Conservation (phyloP, 371 early-diverging fungal genomes). For the Mucor racemosus region DNA sequence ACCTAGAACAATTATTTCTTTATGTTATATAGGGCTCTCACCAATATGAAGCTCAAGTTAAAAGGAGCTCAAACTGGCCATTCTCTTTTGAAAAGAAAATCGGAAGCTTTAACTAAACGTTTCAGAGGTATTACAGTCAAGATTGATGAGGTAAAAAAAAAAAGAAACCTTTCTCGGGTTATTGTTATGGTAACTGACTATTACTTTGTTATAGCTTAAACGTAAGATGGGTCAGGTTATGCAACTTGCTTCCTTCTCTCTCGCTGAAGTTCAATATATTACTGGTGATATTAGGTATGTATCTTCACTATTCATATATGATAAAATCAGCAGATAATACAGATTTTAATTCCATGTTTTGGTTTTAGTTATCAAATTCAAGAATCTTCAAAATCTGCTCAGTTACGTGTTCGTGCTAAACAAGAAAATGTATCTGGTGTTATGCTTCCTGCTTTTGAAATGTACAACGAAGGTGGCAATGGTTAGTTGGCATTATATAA, state of each 20-base stretch:
- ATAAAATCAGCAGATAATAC: neutral
- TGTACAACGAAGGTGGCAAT: conserved; percentile 83
- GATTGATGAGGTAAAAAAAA: conserved; percentile 81
- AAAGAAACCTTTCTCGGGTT: neutral
- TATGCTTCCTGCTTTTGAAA: conserved; percentile 92
- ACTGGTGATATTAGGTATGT: conserved; percentile 93
- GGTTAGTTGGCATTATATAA: conserved; percentile 48
- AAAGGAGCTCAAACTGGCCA: conserved; percentile 99
- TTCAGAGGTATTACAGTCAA: conserved; percentile 95
- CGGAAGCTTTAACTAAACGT: conserved; percentile 97
- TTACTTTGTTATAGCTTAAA: conserved; percentile 25
- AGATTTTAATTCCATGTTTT: neutral
- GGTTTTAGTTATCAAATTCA: conserved; percentile 86
- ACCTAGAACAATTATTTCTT: neutral
- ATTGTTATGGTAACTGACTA: neutral
- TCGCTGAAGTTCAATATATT: conserved; percentile 97
- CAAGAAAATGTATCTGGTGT: conserved; percentile 98
- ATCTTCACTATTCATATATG: neutral
- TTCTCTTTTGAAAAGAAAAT: conserved; percentile 95
- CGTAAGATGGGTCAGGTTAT: conserved; percentile 92
- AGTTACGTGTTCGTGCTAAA: conserved; percentile 87
- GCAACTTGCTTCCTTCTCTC: conserved; percentile 97
- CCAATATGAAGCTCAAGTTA: conserved; percentile 92
- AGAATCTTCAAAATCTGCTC: conserved; percentile 91
- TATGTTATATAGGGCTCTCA: conserved; percentile 76